Evolutionary conservation across 805 yeast species (phyloP).

Genomic region (Metschnikowia corniflorae): DNA sequence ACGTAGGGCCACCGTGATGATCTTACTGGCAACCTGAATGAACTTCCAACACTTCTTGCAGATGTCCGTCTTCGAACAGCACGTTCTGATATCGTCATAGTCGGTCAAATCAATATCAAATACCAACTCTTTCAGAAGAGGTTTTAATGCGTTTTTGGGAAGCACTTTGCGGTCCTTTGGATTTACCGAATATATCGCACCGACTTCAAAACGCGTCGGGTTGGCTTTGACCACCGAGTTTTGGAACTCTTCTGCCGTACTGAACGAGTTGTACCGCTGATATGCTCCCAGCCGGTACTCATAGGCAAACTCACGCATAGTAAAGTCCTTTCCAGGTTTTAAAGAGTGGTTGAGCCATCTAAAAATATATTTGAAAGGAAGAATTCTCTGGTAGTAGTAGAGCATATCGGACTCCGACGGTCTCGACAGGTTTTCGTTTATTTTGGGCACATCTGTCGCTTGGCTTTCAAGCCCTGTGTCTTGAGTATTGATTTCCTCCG

Average conservation of each 20-base stretch:
- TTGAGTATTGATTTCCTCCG: too few species aligned
- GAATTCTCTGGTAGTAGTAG: slow-evolving; percentile 62
- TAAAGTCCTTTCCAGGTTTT: slow-evolving; percentile 68
- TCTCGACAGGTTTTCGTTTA: slow-evolving; percentile 13
- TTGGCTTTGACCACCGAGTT: slow-evolving; percentile 66
- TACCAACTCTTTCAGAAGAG: slow-evolving; percentile 81
- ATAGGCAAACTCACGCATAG: slow-evolving; percentile 90
- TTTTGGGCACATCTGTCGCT: neutral
- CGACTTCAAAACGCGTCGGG: slow-evolving; percentile 92
- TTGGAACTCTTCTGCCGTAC: slow-evolving; percentile 66
- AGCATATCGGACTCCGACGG: slow-evolving; percentile 62
- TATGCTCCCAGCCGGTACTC: slow-evolving; percentile 86
- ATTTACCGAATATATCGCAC: slow-evolving; percentile 83
- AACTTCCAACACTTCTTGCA: slow-evolving; percentile 93
- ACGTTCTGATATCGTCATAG: slow-evolving; percentile 89
- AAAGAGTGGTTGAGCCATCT: slow-evolving; percentile 89
- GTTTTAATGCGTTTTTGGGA: slow-evolving; percentile 73
- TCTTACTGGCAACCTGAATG: slow-evolving; percentile 76
- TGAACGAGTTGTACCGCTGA: slow-evolving; percentile 81
- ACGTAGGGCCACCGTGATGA: slow-evolving; percentile 65
- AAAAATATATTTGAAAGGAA: slow-evolving; percentile 78
- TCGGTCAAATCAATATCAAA: slow-evolving; percentile 98
- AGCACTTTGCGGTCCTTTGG: slow-evolving; percentile 82
- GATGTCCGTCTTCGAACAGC: slow-evolving; percentile 82
- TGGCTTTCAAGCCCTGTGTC: too few species aligned